A percentile compares a stretch with the other conserved stretches of the same genome.
Conservation (phyloP, 2,329 filamentous ascomycete species). For the Colletotrichum echinochloae region DNA sequence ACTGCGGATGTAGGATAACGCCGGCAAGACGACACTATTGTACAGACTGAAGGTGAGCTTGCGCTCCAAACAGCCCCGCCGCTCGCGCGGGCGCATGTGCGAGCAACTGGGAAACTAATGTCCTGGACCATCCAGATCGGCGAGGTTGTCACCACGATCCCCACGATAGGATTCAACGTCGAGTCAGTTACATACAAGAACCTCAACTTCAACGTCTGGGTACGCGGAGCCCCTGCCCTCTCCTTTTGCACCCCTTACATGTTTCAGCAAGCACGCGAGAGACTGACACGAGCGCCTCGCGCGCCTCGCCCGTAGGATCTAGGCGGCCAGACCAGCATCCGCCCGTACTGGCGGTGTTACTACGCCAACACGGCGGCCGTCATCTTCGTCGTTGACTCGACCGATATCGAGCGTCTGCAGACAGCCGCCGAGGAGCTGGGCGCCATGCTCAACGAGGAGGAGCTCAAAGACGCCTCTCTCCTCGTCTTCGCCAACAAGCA, state of each 20-base stretch:
- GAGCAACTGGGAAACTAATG: slow-evolving; percentile 27
- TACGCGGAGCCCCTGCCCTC: slow-evolving; percentile 58
- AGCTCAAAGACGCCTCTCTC: slow-evolving; percentile 90
- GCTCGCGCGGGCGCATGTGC: slow-evolving; percentile 1
- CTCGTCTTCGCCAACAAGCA: slow-evolving; percentile 99
- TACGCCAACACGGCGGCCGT: slow-evolving; percentile 98
- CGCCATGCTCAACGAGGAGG: slow-evolving; percentile 97
- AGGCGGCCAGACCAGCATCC: slow-evolving; percentile 97
- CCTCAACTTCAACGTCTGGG: slow-evolving; percentile 98
- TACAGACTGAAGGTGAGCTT: slow-evolving; percentile 88
- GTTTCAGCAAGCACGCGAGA: slow-evolving; percentile 8
- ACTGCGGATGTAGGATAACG: slow-evolving; percentile 79
- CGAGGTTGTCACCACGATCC: slow-evolving; percentile 98
- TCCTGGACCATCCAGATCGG: slow-evolving; percentile 75
- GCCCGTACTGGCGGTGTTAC: slow-evolving; percentile 99
- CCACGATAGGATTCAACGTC: slow-evolving; percentile 99
- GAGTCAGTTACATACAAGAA: slow-evolving; percentile 99
- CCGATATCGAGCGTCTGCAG: slow-evolving; percentile 93
- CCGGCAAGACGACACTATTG: slow-evolving; percentile 95
- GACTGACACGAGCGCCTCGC: slow-evolving; percentile 42
- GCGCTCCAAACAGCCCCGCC: background rate
- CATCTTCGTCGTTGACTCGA: slow-evolving; percentile 98
- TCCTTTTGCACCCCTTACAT: background rate
- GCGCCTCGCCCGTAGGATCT: slow-evolving; percentile 72
- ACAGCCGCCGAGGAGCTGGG: slow-evolving; percentile 93